Evolutionary conservation across 768 basidiomycete species (phyloP).

Genomic region (Cubamyces sp.): DNA sequence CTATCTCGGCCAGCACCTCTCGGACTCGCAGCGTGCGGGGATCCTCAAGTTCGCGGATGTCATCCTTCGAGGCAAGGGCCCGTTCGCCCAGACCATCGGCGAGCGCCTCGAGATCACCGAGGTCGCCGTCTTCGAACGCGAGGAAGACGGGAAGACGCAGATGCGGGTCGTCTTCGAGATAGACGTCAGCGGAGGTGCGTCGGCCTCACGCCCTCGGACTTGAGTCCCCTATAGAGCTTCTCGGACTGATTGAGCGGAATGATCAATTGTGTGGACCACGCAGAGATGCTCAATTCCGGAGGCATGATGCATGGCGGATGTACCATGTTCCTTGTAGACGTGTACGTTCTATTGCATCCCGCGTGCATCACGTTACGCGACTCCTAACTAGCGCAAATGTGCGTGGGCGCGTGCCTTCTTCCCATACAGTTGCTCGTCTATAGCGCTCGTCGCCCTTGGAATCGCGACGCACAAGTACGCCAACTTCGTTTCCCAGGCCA

Average conservation of each 20-base stretch:
- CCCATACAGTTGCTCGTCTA: constrained; percentile 22
- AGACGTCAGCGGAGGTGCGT: constrained; percentile 12
- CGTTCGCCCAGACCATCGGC: constrained; percentile 2
- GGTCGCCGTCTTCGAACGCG: constrained; percentile 6
- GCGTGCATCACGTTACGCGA: neutral
- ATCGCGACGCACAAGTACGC: constrained; percentile 6
- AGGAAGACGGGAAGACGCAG: constrained; percentile 24
- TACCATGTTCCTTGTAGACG: constrained; percentile 19
- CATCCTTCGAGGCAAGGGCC: constrained; percentile 3
- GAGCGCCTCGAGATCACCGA: constrained; percentile 19
- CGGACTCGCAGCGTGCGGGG: neutral
- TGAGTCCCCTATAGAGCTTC: neutral
- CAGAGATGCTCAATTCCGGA: constrained; percentile 23
- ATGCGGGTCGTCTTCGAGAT: constrained; percentile 17
- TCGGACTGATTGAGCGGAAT: neutral
- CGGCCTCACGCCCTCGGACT: neutral
- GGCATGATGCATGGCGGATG: constrained; percentile 25
- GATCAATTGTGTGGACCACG: neutral
- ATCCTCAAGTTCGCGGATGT: constrained; percentile 12
- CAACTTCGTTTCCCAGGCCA: constrained; percentile 20
- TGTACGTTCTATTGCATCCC: constrained; percentile 4
- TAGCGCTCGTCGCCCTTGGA: constrained; percentile 17
- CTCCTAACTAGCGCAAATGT: too few relatives aligned
- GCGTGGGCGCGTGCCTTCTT: too few relatives aligned
- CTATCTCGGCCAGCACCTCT: neutral